Percentiles rank a stretch among this genome's conserved stretches.
phyloP scores from a whole-genome alignment of 371 early-diverging fungal genomes.

The Rhizopus microsporus region DNA sequence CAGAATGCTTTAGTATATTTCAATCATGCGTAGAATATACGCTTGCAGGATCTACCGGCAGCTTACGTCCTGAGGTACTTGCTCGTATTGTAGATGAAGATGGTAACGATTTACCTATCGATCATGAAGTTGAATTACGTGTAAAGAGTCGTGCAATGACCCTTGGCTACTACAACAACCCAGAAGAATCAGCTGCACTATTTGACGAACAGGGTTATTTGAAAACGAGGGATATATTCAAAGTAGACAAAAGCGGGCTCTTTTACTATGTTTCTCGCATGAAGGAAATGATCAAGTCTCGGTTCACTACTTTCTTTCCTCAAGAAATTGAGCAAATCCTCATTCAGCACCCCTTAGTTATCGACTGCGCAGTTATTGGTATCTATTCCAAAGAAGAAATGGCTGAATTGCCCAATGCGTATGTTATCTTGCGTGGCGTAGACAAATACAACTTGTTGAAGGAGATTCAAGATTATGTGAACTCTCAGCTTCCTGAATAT shows the following conservation, averaged over 20 bases:
- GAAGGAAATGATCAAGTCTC: constrained; percentile 74
- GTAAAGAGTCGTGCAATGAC: constrained; percentile 76
- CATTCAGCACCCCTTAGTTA: constrained; percentile 68
- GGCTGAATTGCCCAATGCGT: constrained; percentile 76
- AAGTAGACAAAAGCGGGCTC: constrained; percentile 52
- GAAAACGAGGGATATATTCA: constrained; percentile 70
- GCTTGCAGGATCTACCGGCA: not conserved
- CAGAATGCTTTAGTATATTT: constrained; percentile 46
- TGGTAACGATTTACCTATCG: constrained; percentile 26
- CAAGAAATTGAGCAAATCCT: constrained; percentile 35
- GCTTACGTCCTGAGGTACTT: not conserved
- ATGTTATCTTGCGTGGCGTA: constrained; percentile 49
- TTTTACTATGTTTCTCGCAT: constrained; percentile 61
- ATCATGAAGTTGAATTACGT: constrained; percentile 62
- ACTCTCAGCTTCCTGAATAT: constrained; percentile 57
- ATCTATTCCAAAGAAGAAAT: constrained; percentile 47
- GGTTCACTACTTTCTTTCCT: constrained; percentile 39
- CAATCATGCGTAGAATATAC: not conserved
- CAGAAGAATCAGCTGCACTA: constrained; percentile 56
- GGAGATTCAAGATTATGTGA: constrained; percentile 56
- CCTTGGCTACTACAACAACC: constrained; percentile 58
- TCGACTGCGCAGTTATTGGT: constrained; percentile 72
- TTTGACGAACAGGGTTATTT: constrained; percentile 60
- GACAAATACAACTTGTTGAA: constrained; percentile 30
- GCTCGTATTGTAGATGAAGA: constrained; percentile 7